Conservation (phyloP, 331 rosid genomes). For the Rhamnella rubrinervis region DNA sequence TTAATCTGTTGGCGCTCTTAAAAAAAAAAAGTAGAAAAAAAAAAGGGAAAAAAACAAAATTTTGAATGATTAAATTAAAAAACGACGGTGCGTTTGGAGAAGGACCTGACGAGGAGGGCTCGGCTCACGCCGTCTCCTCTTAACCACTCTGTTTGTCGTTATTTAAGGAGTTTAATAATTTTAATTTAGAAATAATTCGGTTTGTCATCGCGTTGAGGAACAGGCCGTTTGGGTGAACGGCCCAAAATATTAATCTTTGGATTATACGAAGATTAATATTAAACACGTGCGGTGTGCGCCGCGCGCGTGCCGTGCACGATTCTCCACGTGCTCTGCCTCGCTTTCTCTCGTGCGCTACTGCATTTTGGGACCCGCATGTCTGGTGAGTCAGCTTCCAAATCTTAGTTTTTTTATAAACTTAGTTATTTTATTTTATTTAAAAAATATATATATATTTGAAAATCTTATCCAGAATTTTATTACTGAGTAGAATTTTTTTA, state of each 20-base stretch:
- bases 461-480: no score
- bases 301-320: conserved; percentile 13
- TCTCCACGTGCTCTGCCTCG: conserved; percentile 17
- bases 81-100: background rate
- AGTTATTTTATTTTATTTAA: no score
- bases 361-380: no score
- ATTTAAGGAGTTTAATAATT: background rate
- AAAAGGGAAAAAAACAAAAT: background rate
- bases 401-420: no score
- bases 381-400: no score
- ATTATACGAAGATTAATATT: background rate
- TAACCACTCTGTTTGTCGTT: background rate
- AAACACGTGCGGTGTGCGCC: background rate
- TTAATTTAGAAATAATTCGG: background rate
- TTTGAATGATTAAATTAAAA: background rate
- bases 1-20: background rate
- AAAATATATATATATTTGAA: no score
- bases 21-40: background rate
- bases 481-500: no score
- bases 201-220: conserved; percentile 20
- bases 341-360: background rate
- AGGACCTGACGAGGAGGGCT: conserved; percentile 3
- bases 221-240: conserved; percentile 4
- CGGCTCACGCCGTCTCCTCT: conserved; percentile 20
- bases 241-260: background rate